Percentiles rank a stretch among this genome's conserved stretches.
Conservation (phyloP, 2,329 filamentous ascomycete species). For the Penicillium sp. region DNA sequence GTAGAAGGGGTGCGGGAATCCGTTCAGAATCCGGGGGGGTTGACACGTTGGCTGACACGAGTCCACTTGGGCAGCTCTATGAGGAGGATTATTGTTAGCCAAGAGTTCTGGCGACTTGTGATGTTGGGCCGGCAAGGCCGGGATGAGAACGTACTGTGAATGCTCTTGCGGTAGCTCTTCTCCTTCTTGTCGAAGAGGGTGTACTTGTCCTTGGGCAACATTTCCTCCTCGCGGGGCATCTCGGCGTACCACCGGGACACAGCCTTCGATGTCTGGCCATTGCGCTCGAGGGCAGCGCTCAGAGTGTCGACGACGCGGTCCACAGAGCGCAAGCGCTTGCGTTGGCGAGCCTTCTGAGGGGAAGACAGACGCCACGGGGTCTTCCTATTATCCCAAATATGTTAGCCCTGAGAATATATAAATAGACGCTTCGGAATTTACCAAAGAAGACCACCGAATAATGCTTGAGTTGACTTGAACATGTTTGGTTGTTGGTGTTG, state of each 20-base stretch:
- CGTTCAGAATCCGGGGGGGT: slow-evolving; percentile 85
- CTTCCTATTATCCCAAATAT: slow-evolving; percentile 65
- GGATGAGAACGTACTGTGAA: slow-evolving; percentile 76
- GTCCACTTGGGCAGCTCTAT: slow-evolving; percentile 89
- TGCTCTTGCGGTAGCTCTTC: slow-evolving; percentile 92
- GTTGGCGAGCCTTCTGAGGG: slow-evolving; percentile 86
- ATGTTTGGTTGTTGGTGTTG: slow-evolving; percentile 52
- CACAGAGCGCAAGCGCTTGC: slow-evolving; percentile 78
- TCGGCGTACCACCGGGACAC: slow-evolving; percentile 90
- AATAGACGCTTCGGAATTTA: slow-evolving; percentile 41
- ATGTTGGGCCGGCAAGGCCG: neutral
- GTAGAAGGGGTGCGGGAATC: slow-evolving; percentile 8
- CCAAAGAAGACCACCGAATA: slow-evolving; percentile 83
- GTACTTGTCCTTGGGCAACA: slow-evolving; percentile 96
- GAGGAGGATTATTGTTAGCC: slow-evolving; percentile 11
- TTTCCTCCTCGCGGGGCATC: slow-evolving; percentile 95
- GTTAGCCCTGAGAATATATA: slow-evolving; percentile 16
- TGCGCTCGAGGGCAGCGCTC: slow-evolving; percentile 72
- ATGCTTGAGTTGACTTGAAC: slow-evolving; percentile 78
- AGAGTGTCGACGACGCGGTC: slow-evolving; percentile 85
- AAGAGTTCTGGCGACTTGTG: neutral
- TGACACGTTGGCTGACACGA: slow-evolving; percentile 87
- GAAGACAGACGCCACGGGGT: slow-evolving; percentile 92
- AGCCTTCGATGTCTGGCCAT: slow-evolving; percentile 69
- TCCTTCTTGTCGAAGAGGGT: slow-evolving; percentile 96